phyloP scores from a whole-genome alignment of 2,329 filamentous ascomycete genomes.

The Conoideocrella luteorostrata region DNA sequence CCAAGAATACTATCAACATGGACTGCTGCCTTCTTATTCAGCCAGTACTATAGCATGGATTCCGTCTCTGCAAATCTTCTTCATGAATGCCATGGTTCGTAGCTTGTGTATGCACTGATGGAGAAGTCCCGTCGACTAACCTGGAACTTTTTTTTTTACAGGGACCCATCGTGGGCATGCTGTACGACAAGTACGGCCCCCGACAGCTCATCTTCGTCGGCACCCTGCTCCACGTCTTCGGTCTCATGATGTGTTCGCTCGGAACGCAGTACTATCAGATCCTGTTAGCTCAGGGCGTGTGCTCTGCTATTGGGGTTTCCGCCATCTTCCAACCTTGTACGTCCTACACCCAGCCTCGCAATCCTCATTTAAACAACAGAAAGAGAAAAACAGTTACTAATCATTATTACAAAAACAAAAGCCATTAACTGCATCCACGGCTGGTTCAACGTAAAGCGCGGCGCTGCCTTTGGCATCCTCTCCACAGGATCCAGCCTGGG shows the following conservation, averaged over 20 bases:
- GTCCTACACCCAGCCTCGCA: neutral
- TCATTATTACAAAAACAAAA: neutral
- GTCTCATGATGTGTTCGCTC: constrained; percentile 53
- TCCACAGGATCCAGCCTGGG: constrained; percentile 22
- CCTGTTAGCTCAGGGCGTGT: constrained; percentile 26
- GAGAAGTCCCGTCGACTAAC: too few species aligned
- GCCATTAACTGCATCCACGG: constrained; percentile 17
- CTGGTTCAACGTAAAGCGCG: constrained; percentile 19
- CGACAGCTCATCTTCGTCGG: constrained; percentile 43
- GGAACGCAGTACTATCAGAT: constrained; percentile 28
- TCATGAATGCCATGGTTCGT: constrained; percentile 35
- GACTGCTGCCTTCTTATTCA: constrained; percentile 36
- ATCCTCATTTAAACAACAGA: neutral
- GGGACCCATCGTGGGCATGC: constrained; percentile 50
- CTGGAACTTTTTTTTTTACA: neutral
- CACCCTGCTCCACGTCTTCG: constrained; percentile 47
- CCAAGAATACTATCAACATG: constrained; percentile 43
- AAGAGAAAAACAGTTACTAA: neutral
- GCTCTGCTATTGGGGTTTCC: constrained; percentile 22
- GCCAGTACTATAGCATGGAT: constrained; percentile 50
- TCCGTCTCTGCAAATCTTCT: constrained; percentile 43
- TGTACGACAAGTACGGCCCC: constrained; percentile 56
- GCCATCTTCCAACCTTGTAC: constrained; percentile 20
- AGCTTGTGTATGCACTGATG: neutral
- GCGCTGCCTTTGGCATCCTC: constrained; percentile 18